Conservation (phyloP, 345 rosid genomes). For the Dimocarpus longan region DNA sequence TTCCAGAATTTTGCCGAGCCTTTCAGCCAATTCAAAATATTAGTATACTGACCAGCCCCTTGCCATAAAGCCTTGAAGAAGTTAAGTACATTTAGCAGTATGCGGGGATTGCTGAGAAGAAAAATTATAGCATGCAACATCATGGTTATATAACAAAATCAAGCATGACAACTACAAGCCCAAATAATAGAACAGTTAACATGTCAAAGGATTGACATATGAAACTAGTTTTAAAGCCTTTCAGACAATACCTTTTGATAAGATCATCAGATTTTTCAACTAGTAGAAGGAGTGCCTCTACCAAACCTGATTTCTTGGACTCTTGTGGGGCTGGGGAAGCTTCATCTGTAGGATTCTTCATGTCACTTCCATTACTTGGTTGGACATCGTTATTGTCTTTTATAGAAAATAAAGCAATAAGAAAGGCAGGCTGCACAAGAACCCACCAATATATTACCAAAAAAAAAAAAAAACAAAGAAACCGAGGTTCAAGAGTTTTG, state of each 20-base stretch:
- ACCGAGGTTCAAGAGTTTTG: constrained; percentile 4
- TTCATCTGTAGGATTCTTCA: constrained; percentile 42
- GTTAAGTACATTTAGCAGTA: constrained; percentile 58
- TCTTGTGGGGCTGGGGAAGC: constrained; percentile 30
- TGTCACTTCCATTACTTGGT: constrained; percentile 30
- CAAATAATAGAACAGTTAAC: constrained; percentile 20
- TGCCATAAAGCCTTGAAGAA: constrained; percentile 91
- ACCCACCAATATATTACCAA: constrained; percentile 22
- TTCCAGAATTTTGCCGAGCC: constrained; percentile 68
- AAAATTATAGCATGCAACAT: constrained; percentile 6
- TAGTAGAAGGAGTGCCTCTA: constrained; percentile 49
- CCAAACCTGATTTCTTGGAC: constrained; percentile 47
- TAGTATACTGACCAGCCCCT: constrained; percentile 71
- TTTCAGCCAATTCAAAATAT: constrained; percentile 57
- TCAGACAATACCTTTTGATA: constrained; percentile 56
- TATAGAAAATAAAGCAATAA: constrained; percentile 55
- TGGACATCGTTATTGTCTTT: constrained; percentile 43
- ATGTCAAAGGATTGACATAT: constrained; percentile 5
- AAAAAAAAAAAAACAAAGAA: neutral
- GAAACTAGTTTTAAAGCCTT: constrained; percentile 15
- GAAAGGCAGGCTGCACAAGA: constrained; percentile 78
- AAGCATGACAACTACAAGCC: constrained; percentile 22
- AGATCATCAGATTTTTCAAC: constrained; percentile 62
- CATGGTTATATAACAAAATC: constrained; percentile 8
- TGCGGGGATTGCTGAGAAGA: constrained; percentile 56